Percentiles rank a stretch among this genome's conserved stretches.
Conservation (phyloP, 352 stramenopile genomes). For the Pythium scleroteichum region DNA sequence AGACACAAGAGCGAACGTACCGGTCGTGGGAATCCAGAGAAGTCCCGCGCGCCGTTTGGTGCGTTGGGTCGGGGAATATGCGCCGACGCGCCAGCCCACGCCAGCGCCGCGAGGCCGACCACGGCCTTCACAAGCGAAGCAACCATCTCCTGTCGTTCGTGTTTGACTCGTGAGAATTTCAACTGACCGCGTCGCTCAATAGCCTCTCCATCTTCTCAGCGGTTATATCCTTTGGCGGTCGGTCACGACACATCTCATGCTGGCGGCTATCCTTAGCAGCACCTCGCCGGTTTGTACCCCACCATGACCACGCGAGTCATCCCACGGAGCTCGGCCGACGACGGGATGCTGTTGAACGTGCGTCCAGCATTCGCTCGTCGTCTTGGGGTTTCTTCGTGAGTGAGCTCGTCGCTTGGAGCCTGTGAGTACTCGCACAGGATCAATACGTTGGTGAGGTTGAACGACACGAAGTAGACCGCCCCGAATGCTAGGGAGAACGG, state of each 20-base stretch:
- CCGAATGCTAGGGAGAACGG: slow-evolving; percentile 34
- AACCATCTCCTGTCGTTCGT: slow-evolving; percentile 9
- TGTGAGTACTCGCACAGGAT: slow-evolving; percentile 42
- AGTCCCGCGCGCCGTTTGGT: neutral
- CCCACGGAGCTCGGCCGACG: slow-evolving; percentile 15
- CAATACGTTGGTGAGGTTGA: slow-evolving; percentile 63
- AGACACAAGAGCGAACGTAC: too few relatives aligned
- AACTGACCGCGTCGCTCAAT: neutral
- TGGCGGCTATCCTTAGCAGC: slow-evolving; percentile 16
- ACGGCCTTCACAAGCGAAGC: neutral
- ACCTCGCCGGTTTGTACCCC: slow-evolving; percentile 24
- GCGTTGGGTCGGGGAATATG: neutral
- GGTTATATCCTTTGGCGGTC: neutral
- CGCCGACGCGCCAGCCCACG: neutral
- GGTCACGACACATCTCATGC: neutral
- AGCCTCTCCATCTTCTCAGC: neutral
- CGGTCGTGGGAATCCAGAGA: slow-evolving; percentile 10
- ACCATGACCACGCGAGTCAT: slow-evolving; percentile 28
- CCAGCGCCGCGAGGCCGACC: neutral
- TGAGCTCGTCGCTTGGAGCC: neutral
- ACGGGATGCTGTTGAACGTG: slow-evolving; percentile 21
- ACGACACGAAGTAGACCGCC: slow-evolving; percentile 45
- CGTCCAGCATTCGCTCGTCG: neutral
- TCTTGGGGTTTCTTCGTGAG: neutral
- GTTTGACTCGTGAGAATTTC: neutral